Evolutionary conservation across 2,329 filamentous ascomycete species (phyloP).

Genomic region (Monosporascus sp.): DNA sequence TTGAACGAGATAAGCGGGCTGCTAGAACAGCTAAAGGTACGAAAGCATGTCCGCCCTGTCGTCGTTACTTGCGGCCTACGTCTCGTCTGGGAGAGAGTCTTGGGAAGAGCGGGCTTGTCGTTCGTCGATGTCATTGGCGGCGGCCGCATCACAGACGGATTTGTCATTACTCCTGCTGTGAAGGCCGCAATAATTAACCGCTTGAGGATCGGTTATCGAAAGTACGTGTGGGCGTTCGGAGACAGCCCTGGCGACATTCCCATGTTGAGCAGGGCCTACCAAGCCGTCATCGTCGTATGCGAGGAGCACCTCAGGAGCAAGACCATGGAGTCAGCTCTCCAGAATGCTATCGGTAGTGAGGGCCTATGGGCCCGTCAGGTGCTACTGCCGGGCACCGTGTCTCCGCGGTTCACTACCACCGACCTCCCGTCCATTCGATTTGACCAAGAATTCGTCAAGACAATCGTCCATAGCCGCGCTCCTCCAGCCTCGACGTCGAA

Average conservation of each 20-base stretch:
- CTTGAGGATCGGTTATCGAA: slow-evolving; percentile 28
- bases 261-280: slow-evolving; percentile 50
- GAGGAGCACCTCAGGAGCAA: slow-evolving; percentile 40
- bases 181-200: slow-evolving; percentile 44
- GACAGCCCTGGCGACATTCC: slow-evolving; percentile 53
- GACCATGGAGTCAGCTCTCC: slow-evolving; percentile 45
- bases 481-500: neutral
- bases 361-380: slow-evolving; percentile 40
- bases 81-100: slow-evolving; percentile 49
- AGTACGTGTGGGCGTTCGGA: slow-evolving; percentile 52
- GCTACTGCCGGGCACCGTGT: slow-evolving; percentile 34
- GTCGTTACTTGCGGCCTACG: slow-evolving; percentile 52
- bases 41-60: slow-evolving; percentile 37
- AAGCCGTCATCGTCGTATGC: slow-evolving; percentile 52
- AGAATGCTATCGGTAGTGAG: slow-evolving; percentile 33
- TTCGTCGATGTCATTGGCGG: slow-evolving; percentile 48
- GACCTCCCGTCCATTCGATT: slow-evolving; percentile 35
- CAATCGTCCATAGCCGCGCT: slow-evolving; percentile 8
- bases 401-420: slow-evolving; percentile 36
- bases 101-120: slow-evolving; percentile 38
- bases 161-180: slow-evolving; percentile 44
- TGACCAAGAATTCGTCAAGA: slow-evolving; percentile 23
- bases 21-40: slow-evolving; percentile 26
- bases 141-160: slow-evolving; percentile 39
- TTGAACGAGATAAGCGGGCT: slow-evolving; percentile 43